Conservation (phyloP, 768 basidiomycete genomes). For the Exsudoporus frostii region DNA sequence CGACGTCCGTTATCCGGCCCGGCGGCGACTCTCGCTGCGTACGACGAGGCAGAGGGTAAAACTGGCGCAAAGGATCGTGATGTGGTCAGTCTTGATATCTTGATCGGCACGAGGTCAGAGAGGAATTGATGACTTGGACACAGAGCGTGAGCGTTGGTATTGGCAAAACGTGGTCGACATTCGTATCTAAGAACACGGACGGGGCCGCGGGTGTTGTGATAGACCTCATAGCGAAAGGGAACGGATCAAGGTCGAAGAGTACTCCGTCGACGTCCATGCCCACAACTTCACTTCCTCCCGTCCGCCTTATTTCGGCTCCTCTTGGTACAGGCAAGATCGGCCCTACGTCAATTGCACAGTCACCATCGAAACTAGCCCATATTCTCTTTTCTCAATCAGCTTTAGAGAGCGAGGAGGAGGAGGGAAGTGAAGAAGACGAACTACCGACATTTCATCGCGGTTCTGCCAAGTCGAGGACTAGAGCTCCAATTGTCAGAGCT, state of each 20-base stretch:
- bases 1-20: background rate
- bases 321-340: background rate
- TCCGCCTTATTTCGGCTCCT: constrained; percentile 1
- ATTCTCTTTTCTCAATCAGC: constrained; percentile 6
- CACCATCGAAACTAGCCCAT: constrained; percentile 15
- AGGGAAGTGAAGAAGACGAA: constrained; percentile 10
- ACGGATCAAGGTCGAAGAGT: background rate
- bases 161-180: background rate
- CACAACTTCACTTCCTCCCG: background rate
- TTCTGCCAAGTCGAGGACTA: constrained; percentile 1
- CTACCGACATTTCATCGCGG: constrained; percentile 19
- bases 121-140: background rate
- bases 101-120: background rate
- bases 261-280: background rate
- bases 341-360: background rate
- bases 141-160: constrained; percentile 7
- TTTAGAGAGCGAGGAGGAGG: constrained; percentile 12
- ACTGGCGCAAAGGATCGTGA: background rate
- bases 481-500: background rate
- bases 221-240: constrained; percentile 7
- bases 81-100: constrained; percentile 7
- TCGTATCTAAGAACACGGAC: background rate
- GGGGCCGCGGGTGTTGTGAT: background rate
- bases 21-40: background rate
- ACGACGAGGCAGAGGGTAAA: background rate